Evolutionary conservation across 2,329 filamentous ascomycete species (phyloP).

Genomic region (Colletotrichum viniferum): DNA sequence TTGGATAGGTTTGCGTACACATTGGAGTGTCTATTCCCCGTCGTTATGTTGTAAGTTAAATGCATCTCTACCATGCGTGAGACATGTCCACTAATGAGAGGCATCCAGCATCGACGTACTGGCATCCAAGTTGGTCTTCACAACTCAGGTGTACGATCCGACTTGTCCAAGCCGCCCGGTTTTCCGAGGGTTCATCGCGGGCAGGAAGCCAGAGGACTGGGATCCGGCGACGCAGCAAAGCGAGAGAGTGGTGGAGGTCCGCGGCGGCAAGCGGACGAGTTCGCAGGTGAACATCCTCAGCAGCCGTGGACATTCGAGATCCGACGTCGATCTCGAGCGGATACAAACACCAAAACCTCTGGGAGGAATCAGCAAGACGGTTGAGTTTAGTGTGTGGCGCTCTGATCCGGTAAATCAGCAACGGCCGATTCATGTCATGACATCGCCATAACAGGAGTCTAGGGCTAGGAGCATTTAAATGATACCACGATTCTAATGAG

Average conservation of each 20-base stretch:
- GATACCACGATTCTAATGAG: background rate
- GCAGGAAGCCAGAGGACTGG: background rate
- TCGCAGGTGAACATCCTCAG: background rate
- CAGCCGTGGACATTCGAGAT: background rate
- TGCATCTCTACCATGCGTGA: fast-evolving
- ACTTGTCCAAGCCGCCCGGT: background rate
- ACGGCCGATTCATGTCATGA: background rate
- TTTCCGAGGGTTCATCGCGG: background rate
- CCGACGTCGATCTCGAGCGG: background rate
- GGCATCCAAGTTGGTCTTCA: slow-evolving; percentile 35
- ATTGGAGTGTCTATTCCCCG: slow-evolving; percentile 45
- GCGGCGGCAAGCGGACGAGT: background rate
- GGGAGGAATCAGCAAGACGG: slow-evolving; percentile 10
- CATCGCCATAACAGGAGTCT: background rate
- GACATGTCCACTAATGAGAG: background rate
- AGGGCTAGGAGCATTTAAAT: background rate
- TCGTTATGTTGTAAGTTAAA: slow-evolving; percentile 41
- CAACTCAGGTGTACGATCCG: background rate
- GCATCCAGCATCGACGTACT: slow-evolving; percentile 35
- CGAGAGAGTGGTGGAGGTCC: background rate
- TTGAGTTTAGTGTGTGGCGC: slow-evolving; percentile 2
- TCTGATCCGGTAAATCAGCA: background rate
- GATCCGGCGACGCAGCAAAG: background rate
- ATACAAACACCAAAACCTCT: background rate
- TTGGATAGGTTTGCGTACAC: slow-evolving; percentile 46